Evolutionary conservation across 768 basidiomycete genomes (phyloP), one percentile per base, ranked within the genome.

Genomic region (Panellus pusillus): DNA sequence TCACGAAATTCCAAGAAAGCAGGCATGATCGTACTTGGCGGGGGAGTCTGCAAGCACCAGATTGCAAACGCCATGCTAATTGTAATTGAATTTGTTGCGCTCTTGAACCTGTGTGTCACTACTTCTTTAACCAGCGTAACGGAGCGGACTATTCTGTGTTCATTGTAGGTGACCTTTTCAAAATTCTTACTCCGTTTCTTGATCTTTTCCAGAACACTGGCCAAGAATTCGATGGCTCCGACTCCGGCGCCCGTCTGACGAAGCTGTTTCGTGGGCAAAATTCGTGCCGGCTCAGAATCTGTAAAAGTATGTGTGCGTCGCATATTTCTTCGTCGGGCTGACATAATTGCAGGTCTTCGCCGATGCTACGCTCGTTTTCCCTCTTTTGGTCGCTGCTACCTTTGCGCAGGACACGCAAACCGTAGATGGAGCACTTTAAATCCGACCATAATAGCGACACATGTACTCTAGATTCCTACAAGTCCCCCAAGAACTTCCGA

Each of bases 41-140:
- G 97, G 2, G 97, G 97, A 1, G 94, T 99, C 9, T 98, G 95
- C 75, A 99, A 99, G 69, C 97, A 99, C 68, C 97, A 99, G 67
- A 97, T 99, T 52, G 96, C 96, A n/a, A 99, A 99, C 66, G 94
- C 96, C 1, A 98, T 99, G 97, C 76, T 99, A 19, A 97, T 99
- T 66, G 96, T 98, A 70, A 71, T 81, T 55, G 50, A 17, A 48
- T 14, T 46, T 36, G 29, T 53, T 51, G 15, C 31, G 19, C 47
- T 52, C 7, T 35, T 47, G 9, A 18, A 39, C 20, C 61, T 36
- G 48, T 58, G 19, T 59, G 29, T 53, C 17, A 52, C 37, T 9
- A 17, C 15, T 41, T 55, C 19, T 54, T 52, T 7, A 44, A 27
- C 19, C 66, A 98, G 97, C 84, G 97, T 29, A 99, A 99, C 65